Evolutionary conservation across 2,329 filamentous ascomycete genomes (phyloP).

Genomic region (Beauveria australis): DNA sequence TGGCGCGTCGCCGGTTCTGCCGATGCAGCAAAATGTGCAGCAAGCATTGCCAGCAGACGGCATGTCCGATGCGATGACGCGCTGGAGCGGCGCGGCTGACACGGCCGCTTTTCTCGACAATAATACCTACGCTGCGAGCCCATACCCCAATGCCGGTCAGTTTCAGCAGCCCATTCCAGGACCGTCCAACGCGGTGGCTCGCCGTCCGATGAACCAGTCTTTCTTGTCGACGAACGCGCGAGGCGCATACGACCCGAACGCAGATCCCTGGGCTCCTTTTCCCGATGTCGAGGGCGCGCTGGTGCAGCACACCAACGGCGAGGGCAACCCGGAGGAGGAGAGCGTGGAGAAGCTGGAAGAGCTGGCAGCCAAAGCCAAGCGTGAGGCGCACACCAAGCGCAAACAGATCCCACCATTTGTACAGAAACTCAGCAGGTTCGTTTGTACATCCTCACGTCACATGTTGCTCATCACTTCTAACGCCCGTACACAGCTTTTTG

Average conservation of each 20-base stretch:
- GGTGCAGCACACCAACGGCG: constrained; percentile 28
- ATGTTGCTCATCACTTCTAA: constrained; percentile 16
- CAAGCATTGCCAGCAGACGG: constrained; percentile 36
- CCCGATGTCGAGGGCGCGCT: constrained; percentile 30
- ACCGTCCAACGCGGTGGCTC: constrained; percentile 43
- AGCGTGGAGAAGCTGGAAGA: constrained; percentile 73
- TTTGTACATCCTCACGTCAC: constrained; percentile 9
- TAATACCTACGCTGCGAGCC: constrained; percentile 24
- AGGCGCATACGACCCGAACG: constrained; percentile 27
- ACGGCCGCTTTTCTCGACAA: constrained; percentile 29
- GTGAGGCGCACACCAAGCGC: constrained; percentile 78
- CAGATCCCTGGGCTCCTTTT: constrained; percentile 35
- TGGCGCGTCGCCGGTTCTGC: constrained; percentile 56
- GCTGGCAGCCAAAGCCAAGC: constrained; percentile 72
- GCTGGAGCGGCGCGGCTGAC: constrained; percentile 36
- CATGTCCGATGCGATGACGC: constrained; percentile 39
- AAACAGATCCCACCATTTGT: constrained; percentile 98
- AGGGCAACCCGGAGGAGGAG: constrained; percentile 45
- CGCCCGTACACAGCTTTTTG: constrained; percentile 62
- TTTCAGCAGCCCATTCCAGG: constrained; percentile 24
- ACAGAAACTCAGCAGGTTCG: constrained; percentile 92
- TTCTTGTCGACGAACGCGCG: constrained; percentile 37
- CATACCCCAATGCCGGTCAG: constrained; percentile 29
- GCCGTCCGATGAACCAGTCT: constrained; percentile 42
- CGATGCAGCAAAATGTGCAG: constrained; percentile 43